A percentile compares a stretch with the other conserved stretches of the same genome.
These are phyloP conservation scores for Incumbomyces delicatus DNA, from an alignment of 2,329 filamentous ascomycete genomes.

Conservation along the genomic window DNA sequence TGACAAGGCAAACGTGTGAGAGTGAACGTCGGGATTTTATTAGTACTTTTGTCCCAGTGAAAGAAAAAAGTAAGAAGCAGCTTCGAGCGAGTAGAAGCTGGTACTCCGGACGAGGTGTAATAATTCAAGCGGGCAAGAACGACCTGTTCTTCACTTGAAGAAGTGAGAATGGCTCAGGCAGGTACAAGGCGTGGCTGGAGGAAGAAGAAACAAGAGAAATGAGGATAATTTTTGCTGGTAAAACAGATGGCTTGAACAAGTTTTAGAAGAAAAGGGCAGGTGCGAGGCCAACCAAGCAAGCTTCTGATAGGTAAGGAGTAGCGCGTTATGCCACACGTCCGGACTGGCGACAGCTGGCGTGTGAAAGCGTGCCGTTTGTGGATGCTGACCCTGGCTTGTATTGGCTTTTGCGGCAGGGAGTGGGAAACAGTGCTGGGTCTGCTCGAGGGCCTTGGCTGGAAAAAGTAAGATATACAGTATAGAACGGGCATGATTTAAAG, in stretches of 20 bases:
- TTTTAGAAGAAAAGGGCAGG: conserved; percentile 25
- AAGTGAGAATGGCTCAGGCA: conserved; percentile 12
- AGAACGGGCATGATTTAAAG: not conserved
- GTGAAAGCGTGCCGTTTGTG: not conserved
- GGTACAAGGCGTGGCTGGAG: conserved; percentile 22
- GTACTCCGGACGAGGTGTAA: conserved; percentile 14
- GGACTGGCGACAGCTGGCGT: conserved; percentile 1
- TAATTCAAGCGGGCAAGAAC: conserved; percentile 16
- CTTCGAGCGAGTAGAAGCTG: conserved; percentile 19
- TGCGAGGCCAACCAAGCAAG: conserved; percentile 12
- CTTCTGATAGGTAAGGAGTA: conserved; percentile 7
- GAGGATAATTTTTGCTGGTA: conserved; percentile 15
- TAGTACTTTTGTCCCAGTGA: conserved; percentile 6
- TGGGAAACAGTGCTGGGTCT: not conserved
- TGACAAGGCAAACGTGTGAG: conserved; percentile 2
- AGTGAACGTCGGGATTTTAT: conserved; percentile 7
- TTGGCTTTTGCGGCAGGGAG: not conserved
- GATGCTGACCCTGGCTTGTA: not conserved
- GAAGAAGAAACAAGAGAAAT: conserved; percentile 14
- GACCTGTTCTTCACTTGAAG: conserved; percentile 13
- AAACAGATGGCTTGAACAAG: conserved; percentile 30
- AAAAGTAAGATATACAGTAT: no score
- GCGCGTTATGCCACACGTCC: not conserved
- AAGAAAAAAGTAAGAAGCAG: conserved; percentile 12
- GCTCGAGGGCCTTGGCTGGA: not conserved